Percentiles rank a stretch among this genome's conserved stretches.
Conservation (phyloP, 2,329 filamentous ascomycete species). For the Cladosporium austrohemisphaericum region DNA sequence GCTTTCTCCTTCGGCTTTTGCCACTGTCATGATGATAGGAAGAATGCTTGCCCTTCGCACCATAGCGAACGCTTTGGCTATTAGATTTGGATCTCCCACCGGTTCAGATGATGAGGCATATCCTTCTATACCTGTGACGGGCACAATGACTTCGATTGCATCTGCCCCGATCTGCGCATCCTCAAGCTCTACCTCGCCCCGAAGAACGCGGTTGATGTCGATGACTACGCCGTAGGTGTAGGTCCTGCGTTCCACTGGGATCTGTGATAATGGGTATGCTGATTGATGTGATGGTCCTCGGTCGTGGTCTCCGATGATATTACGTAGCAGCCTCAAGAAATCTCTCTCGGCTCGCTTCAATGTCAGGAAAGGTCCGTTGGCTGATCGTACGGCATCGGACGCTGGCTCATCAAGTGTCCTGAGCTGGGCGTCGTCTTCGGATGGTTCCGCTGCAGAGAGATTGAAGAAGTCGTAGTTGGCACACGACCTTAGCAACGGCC, state of each 20-base stretch:
- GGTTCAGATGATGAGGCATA: constrained; percentile 6
- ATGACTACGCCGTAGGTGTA: constrained; percentile 67
- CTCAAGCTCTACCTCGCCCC: constrained; percentile 56
- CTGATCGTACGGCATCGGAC: constrained; percentile 25
- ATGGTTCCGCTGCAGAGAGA: constrained; percentile 46
- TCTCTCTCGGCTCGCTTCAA: constrained; percentile 66
- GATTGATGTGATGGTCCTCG: constrained; percentile 57
- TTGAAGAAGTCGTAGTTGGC: constrained; percentile 77
- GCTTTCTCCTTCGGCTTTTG: constrained; percentile 18
- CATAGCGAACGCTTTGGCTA: constrained; percentile 58
- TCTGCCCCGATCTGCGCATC: constrained; percentile 64
- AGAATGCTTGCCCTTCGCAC: constrained; percentile 60
- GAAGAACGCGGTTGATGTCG: constrained; percentile 54
- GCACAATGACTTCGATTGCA: constrained; percentile 55
- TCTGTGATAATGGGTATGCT: constrained; percentile 61
- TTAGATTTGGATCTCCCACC: constrained; percentile 18
- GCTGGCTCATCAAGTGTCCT: constrained; percentile 31
- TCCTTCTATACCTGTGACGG: constrained; percentile 11
- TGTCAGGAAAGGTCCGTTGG: constrained; percentile 58
- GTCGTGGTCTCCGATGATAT: constrained; percentile 53
- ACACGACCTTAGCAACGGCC: constrained; percentile 59
- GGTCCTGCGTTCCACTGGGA: constrained; percentile 56
- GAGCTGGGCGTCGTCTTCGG: background rate
- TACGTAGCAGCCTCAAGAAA: constrained; percentile 64
- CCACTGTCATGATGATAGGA: constrained; percentile 42